Percentiles rank a stretch among this genome's conserved stretches.
phyloP scores from a whole-genome alignment of 192 early-diverging fungal genomes.

The Podila horticola region DNA sequence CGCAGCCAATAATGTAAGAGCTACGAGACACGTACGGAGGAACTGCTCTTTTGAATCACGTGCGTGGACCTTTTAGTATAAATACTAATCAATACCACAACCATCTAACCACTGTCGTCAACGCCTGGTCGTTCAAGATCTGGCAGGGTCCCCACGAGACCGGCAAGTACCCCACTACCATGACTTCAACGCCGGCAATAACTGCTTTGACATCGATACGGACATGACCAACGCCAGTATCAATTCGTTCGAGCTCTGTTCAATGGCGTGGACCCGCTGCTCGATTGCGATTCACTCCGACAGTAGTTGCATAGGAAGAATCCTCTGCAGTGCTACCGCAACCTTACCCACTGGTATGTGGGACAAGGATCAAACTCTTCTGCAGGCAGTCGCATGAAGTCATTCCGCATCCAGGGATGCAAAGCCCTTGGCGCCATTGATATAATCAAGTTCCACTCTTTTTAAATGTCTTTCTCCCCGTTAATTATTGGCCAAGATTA shows the following conservation, averaged over 20 bases:
- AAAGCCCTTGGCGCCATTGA: too few species aligned
- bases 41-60: too few species aligned
- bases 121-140: conserved; percentile 20
- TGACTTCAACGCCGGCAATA: conserved; percentile 8
- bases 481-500: too few species aligned
- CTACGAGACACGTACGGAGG: too few species aligned
- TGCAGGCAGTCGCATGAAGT: conserved; percentile 10
- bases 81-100: too few species aligned
- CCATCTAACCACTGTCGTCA: too few species aligned
- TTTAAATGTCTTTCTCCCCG: too few species aligned
- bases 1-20: too few species aligned
- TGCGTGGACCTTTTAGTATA: too few species aligned
- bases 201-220: conserved; percentile 12
- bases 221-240: conserved; percentile 6
- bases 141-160: conserved; percentile 1
- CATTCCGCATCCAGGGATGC: conserved; percentile 17
- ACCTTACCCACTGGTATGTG: background rate
- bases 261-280: conserved; percentile 18
- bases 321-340: conserved; percentile 6
- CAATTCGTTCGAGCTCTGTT: conserved; percentile 13
- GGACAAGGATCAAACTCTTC: conserved; percentile 3
- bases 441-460: too few species aligned
- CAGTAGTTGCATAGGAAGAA: background rate
- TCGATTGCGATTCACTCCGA: conserved; percentile 3
- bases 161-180: conserved; percentile 7